A percentile compares a stretch with the other conserved stretches of the same genome.
Conservation (phyloP, 2,329 filamentous ascomycete species). For the Pyrenochaeta sp. region DNA sequence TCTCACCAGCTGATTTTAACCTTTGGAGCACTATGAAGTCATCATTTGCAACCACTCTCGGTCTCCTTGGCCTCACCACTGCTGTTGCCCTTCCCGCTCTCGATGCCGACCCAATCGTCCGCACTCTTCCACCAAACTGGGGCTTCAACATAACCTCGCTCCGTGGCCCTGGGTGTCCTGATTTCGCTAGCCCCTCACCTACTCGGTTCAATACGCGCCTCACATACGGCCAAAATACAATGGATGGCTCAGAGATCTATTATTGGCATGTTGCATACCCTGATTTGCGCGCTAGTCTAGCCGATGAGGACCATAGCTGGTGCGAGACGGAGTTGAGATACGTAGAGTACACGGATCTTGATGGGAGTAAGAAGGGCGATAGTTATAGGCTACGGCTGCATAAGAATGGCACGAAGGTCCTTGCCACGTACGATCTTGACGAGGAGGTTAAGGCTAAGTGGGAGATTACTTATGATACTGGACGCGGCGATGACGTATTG, state of each 20-base stretch:
- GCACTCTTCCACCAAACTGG: constrained; percentile 21
- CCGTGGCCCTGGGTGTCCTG: constrained; percentile 26
- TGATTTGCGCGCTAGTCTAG: constrained; percentile 15
- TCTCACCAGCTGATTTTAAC: neutral
- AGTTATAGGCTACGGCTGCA: constrained; percentile 26
- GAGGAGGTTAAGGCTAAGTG: constrained; percentile 20
- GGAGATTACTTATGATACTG: constrained; percentile 23
- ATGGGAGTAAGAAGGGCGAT: neutral
- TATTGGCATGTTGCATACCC: constrained; percentile 32
- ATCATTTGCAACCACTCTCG: neutral
- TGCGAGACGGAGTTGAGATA: constrained; percentile 30
- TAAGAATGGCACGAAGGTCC: constrained; percentile 27
- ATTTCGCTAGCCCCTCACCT: constrained; percentile 4
- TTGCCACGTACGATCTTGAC: constrained; percentile 23
- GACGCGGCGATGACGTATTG: constrained; percentile 14
- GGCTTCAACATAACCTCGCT: constrained; percentile 22
- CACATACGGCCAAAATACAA: constrained; percentile 24
- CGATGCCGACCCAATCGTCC: constrained; percentile 12
- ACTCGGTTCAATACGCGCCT: constrained; percentile 14
- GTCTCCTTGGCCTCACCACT: constrained; percentile 14
- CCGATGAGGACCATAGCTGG: constrained; percentile 18
- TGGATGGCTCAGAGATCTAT: constrained; percentile 31
- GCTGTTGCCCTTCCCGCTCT: constrained; percentile 13
- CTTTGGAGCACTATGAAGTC: constrained; percentile 11
- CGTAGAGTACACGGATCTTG: constrained; percentile 12